Base-by-base conservation (phyloP, 2,329 filamentous ascomycete species). In the Penicillium sp. region DNA sequence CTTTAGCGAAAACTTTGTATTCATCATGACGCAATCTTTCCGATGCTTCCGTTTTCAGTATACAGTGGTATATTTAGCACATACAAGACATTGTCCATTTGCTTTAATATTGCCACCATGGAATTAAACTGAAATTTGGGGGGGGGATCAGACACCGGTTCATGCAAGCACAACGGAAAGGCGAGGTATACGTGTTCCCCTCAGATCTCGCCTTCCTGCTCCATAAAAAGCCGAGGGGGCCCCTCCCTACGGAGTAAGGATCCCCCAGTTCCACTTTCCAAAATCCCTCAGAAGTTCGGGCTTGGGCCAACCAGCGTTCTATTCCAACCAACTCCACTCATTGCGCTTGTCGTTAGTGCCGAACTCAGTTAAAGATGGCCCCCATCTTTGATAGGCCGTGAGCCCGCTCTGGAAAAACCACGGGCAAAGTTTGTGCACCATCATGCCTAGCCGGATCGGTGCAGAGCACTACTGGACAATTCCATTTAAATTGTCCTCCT, bases 201-300 rank as follows among this genome's bases (percentile, higher is more conserved):
- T 22, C 47, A 38, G 29, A 5, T 45, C 44, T 32, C 8, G 16
- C 22, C 45, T 32, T 31, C 48, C 32, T 18, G 32, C 39, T 43
- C 54, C 47, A 52, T 44, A 18, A 48, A 42, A 27, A 6, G 14
- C 22, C 46, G 38, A 48, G 39, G 54, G 50, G 32, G 52, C 43
- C 21, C 38, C 27, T 54, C 55, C 55, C 44, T 54, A 59, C 42
- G 47, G 43, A 59, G 56, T 56, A 63, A 32, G 27, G 61, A 63
- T 62, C 51, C 52, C 47, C 56, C 14, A 9, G 45, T 47, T 58
- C 58, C 57, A 55, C 16, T 22, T 43, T 6, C 24, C 50, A 57
- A 63, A 62, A 61, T 61, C 31, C 54, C 57, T 59, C 58, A 57
- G 50, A 31, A 21, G 39, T 34, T 46, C 34, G 34, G 34, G 34